Evolutionary conservation across 108 stramenopile genomes (phyloP).

Genomic region (Discostella stelligeroides): DNA sequence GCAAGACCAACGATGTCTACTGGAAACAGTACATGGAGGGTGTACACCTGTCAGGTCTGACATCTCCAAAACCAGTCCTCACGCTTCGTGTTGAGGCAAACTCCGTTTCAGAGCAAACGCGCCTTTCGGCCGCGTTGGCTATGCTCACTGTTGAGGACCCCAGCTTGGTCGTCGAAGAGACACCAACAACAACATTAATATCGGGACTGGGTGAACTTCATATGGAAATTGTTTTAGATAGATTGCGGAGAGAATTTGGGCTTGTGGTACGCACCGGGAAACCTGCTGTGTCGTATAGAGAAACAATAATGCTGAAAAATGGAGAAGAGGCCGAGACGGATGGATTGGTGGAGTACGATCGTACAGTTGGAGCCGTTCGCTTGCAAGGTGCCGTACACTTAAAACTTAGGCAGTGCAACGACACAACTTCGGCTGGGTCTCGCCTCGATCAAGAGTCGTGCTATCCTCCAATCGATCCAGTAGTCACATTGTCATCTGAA

Average conservation of each 20-base stretch:
- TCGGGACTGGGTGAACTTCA: slow-evolving; percentile 90
- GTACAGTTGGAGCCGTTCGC: slow-evolving; percentile 75
- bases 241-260: slow-evolving; percentile 76
- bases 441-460: slow-evolving; percentile 40
- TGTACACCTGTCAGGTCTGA: slow-evolving; percentile 72
- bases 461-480: slow-evolving; percentile 63
- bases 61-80: slow-evolving; percentile 88
- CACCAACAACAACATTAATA: slow-evolving; percentile 71
- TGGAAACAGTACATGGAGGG: slow-evolving; percentile 54
- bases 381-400: slow-evolving; percentile 75
- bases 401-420: slow-evolving; percentile 41
- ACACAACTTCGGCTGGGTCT: slow-evolving; percentile 2
- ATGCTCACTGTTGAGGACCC: slow-evolving; percentile 86
- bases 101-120: slow-evolving; percentile 63
- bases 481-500: slow-evolving; percentile 62
- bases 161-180: slow-evolving; percentile 82
- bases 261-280: slow-evolving; percentile 71
- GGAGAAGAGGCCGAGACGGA: slow-evolving; percentile 61
- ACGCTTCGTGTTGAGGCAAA: slow-evolving; percentile 83
- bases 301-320: slow-evolving; percentile 58
- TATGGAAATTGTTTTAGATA: slow-evolving; percentile 84
- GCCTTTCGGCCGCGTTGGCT: slow-evolving; percentile 64
- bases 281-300: slow-evolving; percentile 84
- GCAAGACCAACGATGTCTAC: slow-evolving; percentile 28
- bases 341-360: slow-evolving; percentile 76